phyloP scores from a whole-genome alignment of 257 asterid species.

The Euphrasia confusa region DNA sequence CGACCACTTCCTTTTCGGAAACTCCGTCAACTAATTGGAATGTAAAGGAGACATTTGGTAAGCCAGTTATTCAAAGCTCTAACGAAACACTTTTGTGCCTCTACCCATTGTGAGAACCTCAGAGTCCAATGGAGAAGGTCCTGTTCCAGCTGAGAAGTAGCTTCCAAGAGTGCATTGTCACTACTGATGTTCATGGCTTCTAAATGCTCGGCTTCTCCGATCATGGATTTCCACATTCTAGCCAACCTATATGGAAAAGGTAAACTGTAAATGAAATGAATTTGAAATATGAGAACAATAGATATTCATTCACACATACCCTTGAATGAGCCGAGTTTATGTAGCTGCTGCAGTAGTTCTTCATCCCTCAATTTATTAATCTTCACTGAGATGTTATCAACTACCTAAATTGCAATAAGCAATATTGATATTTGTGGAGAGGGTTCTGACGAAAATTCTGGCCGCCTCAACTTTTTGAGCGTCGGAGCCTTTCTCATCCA shows the following conservation, averaged over 20 bases:
- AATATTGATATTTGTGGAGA: constrained; percentile 80
- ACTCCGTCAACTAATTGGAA: constrained; percentile 69
- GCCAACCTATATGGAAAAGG: constrained; percentile 40
- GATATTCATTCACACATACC: constrained; percentile 39
- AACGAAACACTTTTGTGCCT: constrained; percentile 69
- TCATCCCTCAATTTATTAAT: constrained; percentile 79
- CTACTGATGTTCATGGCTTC: constrained; percentile 57
- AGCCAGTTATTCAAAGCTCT: constrained; percentile 80
- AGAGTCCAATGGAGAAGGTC: constrained; percentile 76
- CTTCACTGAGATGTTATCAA: constrained; percentile 85
- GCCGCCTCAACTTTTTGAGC: constrained; percentile 69
- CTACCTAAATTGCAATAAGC: constrained; percentile 87
- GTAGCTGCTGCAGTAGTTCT: constrained; percentile 87
- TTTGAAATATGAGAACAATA: neutral
- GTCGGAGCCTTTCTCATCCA: constrained; percentile 88
- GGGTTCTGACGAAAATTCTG: constrained; percentile 62
- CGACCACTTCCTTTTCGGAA: constrained; percentile 81
- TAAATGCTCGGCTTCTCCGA: constrained; percentile 65
- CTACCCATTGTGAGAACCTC: constrained; percentile 75
- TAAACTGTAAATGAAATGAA: neutral
- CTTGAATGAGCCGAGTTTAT: constrained; percentile 71
- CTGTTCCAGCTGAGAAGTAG: constrained; percentile 74
- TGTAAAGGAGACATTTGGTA: constrained; percentile 78
- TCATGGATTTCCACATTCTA: constrained; percentile 88
- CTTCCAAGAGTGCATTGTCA: constrained; percentile 65